These are phyloP conservation scores for Solanum sejunctum DNA, from an alignment of 257 asterid genomes.

Conservation along the genomic window DNA sequence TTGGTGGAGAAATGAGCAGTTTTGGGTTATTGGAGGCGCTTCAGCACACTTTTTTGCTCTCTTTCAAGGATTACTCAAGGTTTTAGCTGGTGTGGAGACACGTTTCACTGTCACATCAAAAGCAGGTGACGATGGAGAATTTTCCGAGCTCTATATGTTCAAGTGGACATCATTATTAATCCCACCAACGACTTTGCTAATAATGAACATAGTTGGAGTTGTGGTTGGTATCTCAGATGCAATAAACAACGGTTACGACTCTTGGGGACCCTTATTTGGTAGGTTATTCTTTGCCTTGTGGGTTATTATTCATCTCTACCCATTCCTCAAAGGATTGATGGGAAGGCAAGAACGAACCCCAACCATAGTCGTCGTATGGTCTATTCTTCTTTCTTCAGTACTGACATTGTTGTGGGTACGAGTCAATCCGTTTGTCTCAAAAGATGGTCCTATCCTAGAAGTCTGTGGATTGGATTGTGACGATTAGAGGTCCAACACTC, in stretches of 20 bases:
- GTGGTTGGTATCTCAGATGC: conserved; percentile 75
- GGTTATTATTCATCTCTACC: conserved; percentile 85
- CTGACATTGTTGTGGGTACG: conserved; percentile 80
- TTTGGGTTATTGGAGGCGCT: conserved; percentile 94
- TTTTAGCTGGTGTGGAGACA: conserved; percentile 71
- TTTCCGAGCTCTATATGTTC: conserved; percentile 63
- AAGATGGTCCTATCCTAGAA: conserved; percentile 72
- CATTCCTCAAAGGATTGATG: conserved; percentile 75
- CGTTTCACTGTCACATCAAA: conserved; percentile 82
- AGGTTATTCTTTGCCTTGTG: conserved; percentile 64
- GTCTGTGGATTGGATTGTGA: conserved; percentile 77
- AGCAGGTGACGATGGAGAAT: conserved; percentile 75
- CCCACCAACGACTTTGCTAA: conserved; percentile 63
- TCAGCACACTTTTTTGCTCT: conserved; percentile 80
- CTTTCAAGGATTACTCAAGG: conserved; percentile 79
- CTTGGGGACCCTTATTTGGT: conserved; percentile 91
- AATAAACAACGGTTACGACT: conserved; percentile 73
- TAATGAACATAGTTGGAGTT: conserved; percentile 62
- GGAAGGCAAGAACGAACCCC: conserved; percentile 76
- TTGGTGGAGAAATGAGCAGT: conserved; percentile 98
- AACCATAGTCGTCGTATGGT: conserved; percentile 84
- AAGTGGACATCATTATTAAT: conserved; percentile 76
- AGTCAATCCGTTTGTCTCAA: conserved; percentile 74
- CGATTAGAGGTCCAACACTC: conserved; percentile 16
- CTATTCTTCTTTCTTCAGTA: conserved; percentile 61